phyloP scores from a whole-genome alignment of 148 eudicot species.

The Camellia japonica region DNA sequence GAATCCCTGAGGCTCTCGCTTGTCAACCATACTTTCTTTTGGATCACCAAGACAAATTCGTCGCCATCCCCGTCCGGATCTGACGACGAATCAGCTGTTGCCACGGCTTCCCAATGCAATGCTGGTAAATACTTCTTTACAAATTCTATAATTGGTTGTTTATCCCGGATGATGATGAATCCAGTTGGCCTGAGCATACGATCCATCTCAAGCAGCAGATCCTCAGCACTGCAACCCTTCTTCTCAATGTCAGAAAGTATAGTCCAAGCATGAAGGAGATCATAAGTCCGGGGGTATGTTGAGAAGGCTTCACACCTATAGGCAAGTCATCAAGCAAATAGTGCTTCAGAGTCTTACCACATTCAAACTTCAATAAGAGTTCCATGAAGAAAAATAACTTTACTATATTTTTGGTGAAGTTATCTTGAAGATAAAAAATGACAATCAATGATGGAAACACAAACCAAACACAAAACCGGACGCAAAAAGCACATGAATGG shows the following conservation, averaged over 20 bases:
- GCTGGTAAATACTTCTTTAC: conserved; percentile 77
- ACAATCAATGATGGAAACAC: neutral
- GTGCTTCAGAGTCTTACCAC: neutral
- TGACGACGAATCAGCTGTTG: conserved; percentile 48
- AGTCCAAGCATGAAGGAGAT: conserved; percentile 97
- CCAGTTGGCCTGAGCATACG: conserved; percentile 93
- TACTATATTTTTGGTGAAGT: neutral
- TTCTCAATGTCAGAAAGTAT: conserved; percentile 75
- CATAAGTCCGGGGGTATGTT: conserved; percentile 95
- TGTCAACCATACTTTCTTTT: conserved; percentile 85
- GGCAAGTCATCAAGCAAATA: neutral
- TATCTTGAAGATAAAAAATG: neutral
- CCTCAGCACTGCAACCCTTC: conserved; percentile 91
- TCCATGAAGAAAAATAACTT: neutral
- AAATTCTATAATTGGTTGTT: conserved; percentile 57
- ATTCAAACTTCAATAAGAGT: neutral
- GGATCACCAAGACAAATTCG: conserved; percentile 61
- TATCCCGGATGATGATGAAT: conserved; percentile 76
- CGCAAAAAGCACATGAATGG: too few relatives aligned
- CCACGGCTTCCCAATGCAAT: conserved; percentile 87
- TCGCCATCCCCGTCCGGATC: conserved; percentile 69
- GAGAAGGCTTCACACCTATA: conserved; percentile 97
- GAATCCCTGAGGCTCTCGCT: conserved; percentile 57
- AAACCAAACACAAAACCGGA: too few relatives aligned
- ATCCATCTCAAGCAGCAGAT: conserved; percentile 89